phyloP scores from a whole-genome alignment of 805 yeast genomes.

The Pichia thaimueangensis region DNA sequence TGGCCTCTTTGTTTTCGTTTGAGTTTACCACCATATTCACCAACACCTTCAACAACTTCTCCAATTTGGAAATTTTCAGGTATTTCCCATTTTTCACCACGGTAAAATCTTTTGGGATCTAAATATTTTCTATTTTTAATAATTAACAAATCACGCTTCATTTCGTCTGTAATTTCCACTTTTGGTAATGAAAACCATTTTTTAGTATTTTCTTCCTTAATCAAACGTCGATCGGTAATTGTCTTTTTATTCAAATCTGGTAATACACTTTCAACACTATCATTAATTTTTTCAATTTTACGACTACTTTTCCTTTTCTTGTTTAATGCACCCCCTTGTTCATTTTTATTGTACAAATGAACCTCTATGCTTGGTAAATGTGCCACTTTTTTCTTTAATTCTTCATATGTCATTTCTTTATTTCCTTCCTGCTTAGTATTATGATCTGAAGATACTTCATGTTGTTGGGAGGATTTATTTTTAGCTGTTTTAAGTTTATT shows the following conservation, averaged over 20 bases:
- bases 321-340: conserved; percentile 6
- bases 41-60: conserved; percentile 73
- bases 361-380: conserved; percentile 34
- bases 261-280: conserved; percentile 34
- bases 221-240: conserved; percentile 13
- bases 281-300: conserved; percentile 35
- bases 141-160: conserved; percentile 71
- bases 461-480: too few species aligned
- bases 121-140: conserved; percentile 83
- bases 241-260: conserved; percentile 17
- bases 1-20: conserved; percentile 66
- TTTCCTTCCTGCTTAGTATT: too few species aligned
- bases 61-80: conserved; percentile 76
- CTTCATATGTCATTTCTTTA: conserved; percentile 20
- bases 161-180: conserved; percentile 61
- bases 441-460: too few species aligned
- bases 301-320: conserved; percentile 12
- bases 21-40: conserved; percentile 70
- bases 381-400: conserved; percentile 26
- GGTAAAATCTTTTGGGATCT: conserved; percentile 94
- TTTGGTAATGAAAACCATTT: conserved; percentile 81
- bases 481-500: too few species aligned
- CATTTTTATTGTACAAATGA: conserved; percentile 1
- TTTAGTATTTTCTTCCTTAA: conserved; percentile 38
- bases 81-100: conserved; percentile 70